These are phyloP conservation scores for Colletotrichum australisinense DNA, from an alignment of 2,329 filamentous ascomycete species.

Conservation along the genomic window DNA sequence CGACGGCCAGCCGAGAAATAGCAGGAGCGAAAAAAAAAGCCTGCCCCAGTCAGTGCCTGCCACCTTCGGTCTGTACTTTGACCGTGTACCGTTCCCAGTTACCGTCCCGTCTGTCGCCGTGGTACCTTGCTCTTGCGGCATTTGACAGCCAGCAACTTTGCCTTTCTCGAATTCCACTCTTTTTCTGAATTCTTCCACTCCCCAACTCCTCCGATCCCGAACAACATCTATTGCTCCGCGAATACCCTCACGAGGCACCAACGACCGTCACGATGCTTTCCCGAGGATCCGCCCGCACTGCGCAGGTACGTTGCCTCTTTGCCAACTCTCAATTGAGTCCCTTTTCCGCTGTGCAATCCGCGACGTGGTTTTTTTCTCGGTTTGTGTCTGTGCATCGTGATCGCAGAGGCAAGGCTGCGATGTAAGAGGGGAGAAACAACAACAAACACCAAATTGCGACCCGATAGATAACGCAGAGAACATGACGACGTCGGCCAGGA, in stretches of 20 bases:
- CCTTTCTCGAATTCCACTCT: constrained; percentile 28
- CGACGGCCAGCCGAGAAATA: not conserved
- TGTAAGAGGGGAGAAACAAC: not conserved
- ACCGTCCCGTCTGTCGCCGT: not conserved
- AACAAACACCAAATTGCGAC: not conserved
- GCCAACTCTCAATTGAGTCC: constrained; percentile 12
- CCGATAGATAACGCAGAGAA: not conserved
- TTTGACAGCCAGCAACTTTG: constrained; percentile 21
- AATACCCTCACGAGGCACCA: constrained; percentile 33
- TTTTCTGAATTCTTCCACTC: constrained; percentile 24
- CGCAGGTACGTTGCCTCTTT: constrained; percentile 61
- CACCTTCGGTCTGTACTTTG: not conserved
- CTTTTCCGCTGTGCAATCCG: not conserved
- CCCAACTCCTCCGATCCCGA: constrained; percentile 16
- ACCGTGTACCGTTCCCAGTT: constrained; percentile 10
- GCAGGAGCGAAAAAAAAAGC: not conserved
- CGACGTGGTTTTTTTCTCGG: constrained; percentile 1
- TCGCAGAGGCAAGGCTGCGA: constrained; percentile 3
- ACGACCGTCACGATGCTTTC: constrained; percentile 63
- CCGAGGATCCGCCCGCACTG: constrained; percentile 66
- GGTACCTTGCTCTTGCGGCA: constrained; percentile 28
- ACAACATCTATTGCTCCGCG: constrained; percentile 20
- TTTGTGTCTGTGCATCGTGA: not conserved
- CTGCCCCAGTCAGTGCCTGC: not conserved
- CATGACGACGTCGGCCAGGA: not conserved